Percentiles rank a stretch among this genome's conserved stretches.
Evolutionary conservation across 2,329 filamentous ascomycete genomes (phyloP).

Genomic region (Penicillium sclerotiorum): DNA sequence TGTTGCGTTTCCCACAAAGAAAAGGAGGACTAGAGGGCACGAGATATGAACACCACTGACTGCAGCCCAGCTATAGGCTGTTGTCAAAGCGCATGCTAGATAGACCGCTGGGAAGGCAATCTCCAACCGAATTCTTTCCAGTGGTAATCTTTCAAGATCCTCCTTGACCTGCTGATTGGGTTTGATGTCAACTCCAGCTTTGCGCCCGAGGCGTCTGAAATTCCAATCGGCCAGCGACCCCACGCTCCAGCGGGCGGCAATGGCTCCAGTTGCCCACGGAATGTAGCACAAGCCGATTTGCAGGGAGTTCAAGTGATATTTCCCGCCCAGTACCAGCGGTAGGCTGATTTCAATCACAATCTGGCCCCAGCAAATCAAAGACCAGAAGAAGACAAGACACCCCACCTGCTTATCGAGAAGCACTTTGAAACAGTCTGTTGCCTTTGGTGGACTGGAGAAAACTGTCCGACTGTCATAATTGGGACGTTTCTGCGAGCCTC

Average conservation of each 20-base stretch:
- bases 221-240: not conserved
- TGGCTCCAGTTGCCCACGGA: not conserved
- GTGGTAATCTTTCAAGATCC: not conserved
- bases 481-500: not conserved
- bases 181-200: not conserved
- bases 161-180: not conserved
- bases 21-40: constrained; percentile 1
- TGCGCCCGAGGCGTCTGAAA: not conserved
- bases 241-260: not conserved
- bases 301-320: not conserved
- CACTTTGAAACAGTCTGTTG: not conserved
- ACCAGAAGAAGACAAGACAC: constrained; percentile 36
- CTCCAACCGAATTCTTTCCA: not conserved
- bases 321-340: not conserved
- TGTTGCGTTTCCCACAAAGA: constrained; percentile 3
- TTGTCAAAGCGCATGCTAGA: not conserved
- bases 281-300: constrained; percentile 1
- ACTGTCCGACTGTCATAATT: not conserved
- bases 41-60: not conserved
- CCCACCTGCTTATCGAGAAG: constrained; percentile 15
- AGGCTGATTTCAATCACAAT: constrained; percentile 40
- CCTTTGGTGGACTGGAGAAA: not conserved
- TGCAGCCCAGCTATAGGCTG: constrained; percentile 2
- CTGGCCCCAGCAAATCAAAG: constrained; percentile 35
- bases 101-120: not conserved